Evolutionary conservation across 2,329 filamentous ascomycete genomes (phyloP).

Genomic region (Colletotrichum ledebouriae): DNA sequence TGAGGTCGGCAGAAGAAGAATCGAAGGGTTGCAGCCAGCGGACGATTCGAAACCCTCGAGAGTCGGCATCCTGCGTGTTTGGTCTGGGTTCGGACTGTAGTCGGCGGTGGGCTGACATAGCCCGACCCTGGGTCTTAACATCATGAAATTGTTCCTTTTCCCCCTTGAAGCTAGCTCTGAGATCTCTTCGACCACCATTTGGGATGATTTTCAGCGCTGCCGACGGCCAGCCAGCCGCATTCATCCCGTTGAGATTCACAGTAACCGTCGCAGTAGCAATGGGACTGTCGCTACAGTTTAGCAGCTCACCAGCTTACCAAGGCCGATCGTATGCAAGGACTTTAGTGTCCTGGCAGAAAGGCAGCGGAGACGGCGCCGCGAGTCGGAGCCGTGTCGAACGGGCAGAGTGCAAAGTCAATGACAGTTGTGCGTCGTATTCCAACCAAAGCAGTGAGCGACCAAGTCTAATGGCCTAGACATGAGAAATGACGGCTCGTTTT

Average conservation of each 20-base stretch:
- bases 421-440: neutral
- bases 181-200: neutral
- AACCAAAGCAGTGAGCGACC: neutral
- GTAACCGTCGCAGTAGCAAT: neutral
- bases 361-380: conserved; percentile 24
- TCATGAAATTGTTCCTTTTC: conserved; percentile 13
- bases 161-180: conserved; percentile 2
- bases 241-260: neutral
- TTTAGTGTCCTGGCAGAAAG: conserved; percentile 7
- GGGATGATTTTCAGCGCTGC: conserved; percentile 3
- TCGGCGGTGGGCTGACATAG: conserved; percentile 2
- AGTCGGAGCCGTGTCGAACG: conserved; percentile 31
- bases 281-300: neutral
- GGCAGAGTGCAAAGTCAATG: neutral
- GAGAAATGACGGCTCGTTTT: conserved; percentile 20
- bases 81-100: conserved; percentile 35
- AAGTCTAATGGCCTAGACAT: too few relatives aligned
- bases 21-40: conserved; percentile 26
- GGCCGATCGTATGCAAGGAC: conserved; percentile 35
- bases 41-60: conserved; percentile 19
- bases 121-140: conserved; percentile 28
- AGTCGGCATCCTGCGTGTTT: conserved; percentile 21
- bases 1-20: conserved; percentile 13
- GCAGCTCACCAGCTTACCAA: conserved; percentile 10
- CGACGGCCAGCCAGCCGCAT: neutral